Evolutionary conservation across 176 grass and related monocot species (phyloP).

Genomic region (Zizania latifolia): DNA sequence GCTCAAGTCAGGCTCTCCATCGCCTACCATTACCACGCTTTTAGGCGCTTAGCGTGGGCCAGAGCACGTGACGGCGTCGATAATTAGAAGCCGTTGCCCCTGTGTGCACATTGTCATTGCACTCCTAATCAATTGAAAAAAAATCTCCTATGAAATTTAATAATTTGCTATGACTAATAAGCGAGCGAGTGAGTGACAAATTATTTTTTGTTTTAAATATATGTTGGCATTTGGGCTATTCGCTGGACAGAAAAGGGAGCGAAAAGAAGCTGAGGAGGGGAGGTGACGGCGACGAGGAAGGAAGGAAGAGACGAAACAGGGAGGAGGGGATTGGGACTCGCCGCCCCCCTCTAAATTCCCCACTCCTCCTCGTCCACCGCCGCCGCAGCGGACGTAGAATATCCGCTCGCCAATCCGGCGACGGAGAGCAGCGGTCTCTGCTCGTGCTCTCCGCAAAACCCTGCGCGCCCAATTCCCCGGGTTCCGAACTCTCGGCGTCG

Average conservation of each 20-base stretch:
- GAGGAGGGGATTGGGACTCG: conserved; percentile 42
- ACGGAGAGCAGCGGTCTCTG: background rate
- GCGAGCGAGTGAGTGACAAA: too few species aligned
- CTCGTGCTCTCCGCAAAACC: conserved; percentile 3
- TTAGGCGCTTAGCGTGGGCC: too few species aligned
- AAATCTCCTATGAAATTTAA: too few species aligned
- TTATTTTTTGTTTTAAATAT: too few species aligned
- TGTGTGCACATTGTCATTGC: background rate
- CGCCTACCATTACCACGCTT: too few species aligned
- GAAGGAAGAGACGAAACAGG: conserved; percentile 26
- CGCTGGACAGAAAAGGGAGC: conserved; percentile 17
- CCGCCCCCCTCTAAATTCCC: conserved; percentile 38
- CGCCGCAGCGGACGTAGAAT: background rate
- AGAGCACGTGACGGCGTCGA: background rate
- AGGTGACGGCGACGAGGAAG: conserved; percentile 43
- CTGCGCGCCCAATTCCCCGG: conserved; percentile 10
- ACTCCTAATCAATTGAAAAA: background rate
- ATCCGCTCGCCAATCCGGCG: background rate
- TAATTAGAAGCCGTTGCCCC: background rate
- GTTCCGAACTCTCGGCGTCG: conserved; percentile 21
- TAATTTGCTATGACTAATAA: too few species aligned
- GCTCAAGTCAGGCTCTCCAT: too few species aligned
- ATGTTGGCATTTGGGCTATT: too few species aligned
- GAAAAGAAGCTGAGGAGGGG: conserved; percentile 7
- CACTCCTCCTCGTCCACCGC: conserved; percentile 15